Conservation (phyloP, 768 basidiomycete species). For the Tricholoma terreum region DNA sequence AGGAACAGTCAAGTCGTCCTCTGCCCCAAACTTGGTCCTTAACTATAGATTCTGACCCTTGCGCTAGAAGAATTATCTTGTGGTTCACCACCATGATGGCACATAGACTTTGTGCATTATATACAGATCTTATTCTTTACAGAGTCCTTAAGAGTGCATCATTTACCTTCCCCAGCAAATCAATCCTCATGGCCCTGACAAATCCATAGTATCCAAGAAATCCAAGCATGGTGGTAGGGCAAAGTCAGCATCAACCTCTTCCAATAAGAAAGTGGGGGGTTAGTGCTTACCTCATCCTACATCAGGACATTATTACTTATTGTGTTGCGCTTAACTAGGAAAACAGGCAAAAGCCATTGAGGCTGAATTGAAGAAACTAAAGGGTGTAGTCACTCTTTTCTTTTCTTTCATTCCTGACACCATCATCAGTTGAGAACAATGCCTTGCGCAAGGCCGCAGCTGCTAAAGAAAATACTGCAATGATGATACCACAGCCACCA, state of each 20-base stretch:
- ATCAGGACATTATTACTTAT: no score
- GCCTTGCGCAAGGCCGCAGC: not conserved
- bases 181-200: not conserved
- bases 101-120: no score
- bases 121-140: no score
- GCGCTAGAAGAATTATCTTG: no score
- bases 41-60: no score
- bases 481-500: not conserved
- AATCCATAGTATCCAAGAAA: not conserved
- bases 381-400: not conserved
- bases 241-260: not conserved
- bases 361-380: not conserved
- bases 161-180: no score
- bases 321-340: not conserved
- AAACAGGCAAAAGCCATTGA: not conserved
- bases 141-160: no score
- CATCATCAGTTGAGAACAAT: not conserved
- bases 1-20: no score
- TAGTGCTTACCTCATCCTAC: not conserved
- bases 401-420: not conserved
- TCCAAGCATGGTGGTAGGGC: not conserved
- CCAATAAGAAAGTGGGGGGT: not conserved
- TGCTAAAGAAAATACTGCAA: not conserved
- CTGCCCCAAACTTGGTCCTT: no score
- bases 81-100: no score